These are phyloP conservation scores for Talaromyces sp. DNA, from an alignment of 2,329 filamentous ascomycete species.

Conservation along the genomic window DNA sequence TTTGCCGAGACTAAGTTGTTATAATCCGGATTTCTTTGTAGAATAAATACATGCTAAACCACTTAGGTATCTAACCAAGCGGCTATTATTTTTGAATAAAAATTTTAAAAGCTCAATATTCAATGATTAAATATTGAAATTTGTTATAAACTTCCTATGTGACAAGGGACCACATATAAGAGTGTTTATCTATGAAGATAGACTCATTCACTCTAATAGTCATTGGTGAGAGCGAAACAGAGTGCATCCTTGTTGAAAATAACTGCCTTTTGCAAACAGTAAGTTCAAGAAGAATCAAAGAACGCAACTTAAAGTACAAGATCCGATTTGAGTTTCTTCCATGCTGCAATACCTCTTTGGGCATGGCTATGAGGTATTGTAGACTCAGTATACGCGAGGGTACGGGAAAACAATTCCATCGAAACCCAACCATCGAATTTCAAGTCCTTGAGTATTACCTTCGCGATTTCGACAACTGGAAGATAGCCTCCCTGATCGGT, in stretches of 20 bases:
- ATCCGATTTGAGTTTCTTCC: constrained; percentile 41
- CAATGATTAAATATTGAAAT: neutral
- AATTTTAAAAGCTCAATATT: neutral
- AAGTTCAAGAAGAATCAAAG: neutral
- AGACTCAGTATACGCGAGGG: constrained; percentile 51
- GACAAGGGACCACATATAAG: neutral
- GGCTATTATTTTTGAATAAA: neutral
- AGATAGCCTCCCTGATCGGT: constrained; percentile 61
- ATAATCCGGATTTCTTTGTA: neutral
- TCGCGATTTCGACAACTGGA: constrained; percentile 58
- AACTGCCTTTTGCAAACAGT: neutral
- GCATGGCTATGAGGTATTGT: constrained; percentile 56
- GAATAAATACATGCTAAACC: neutral
- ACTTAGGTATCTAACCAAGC: neutral
- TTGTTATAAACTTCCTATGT: neutral
- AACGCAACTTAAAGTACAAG: neutral
- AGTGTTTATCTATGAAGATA: too few relatives aligned
- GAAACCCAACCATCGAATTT: constrained; percentile 66
- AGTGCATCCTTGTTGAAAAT: neutral
- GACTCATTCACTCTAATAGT: too few relatives aligned
- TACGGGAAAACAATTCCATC: constrained; percentile 65
- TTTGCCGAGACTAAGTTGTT: neutral
- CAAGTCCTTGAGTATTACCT: constrained; percentile 59
- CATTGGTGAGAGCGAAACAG: neutral
- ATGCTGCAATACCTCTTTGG: constrained; percentile 46